Percentiles rank a stretch among this genome's conserved stretches.
Conservation (phyloP, 2,329 filamentous ascomycete genomes). For the Escovopsis sp. region DNA sequence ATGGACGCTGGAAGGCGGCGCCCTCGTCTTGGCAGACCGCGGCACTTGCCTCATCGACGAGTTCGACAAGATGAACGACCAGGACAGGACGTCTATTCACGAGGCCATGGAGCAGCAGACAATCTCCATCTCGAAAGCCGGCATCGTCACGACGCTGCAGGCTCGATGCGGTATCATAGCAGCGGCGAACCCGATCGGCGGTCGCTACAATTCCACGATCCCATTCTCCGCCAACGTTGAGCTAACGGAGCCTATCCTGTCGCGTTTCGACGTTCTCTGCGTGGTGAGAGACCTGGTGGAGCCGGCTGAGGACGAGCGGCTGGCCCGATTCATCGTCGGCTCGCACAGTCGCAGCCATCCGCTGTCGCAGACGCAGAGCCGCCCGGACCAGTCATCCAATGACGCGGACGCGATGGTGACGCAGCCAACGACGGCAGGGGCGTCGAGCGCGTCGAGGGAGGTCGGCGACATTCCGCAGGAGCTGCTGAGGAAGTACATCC, state of each 20-base stretch:
- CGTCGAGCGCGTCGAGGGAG: constrained; percentile 15
- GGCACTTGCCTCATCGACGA: constrained; percentile 96
- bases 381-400: constrained; percentile 8
- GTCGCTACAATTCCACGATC: constrained; percentile 90
- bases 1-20: constrained; percentile 94
- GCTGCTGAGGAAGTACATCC: constrained; percentile 86
- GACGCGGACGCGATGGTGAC: constrained; percentile 31
- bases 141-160: constrained; percentile 93
- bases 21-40: constrained; percentile 84
- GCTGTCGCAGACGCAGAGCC: constrained; percentile 28
- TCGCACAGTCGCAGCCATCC: constrained; percentile 88
- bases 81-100: constrained; percentile 95
- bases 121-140: constrained; percentile 96
- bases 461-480: constrained; percentile 77
- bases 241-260: constrained; percentile 90
- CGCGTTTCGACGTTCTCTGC: constrained; percentile 93
- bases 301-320: constrained; percentile 76
- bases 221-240: constrained; percentile 95
- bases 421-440: constrained; percentile 11
- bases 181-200: constrained; percentile 89
- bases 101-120: constrained; percentile 99
- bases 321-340: constrained; percentile 88
- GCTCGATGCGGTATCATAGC: constrained; percentile 93
- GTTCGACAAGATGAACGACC: constrained; percentile 99
- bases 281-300: constrained; percentile 94